phyloP scores from a whole-genome alignment of 2,329 filamentous ascomycete genomes.

The Diaporthe ampelina region DNA sequence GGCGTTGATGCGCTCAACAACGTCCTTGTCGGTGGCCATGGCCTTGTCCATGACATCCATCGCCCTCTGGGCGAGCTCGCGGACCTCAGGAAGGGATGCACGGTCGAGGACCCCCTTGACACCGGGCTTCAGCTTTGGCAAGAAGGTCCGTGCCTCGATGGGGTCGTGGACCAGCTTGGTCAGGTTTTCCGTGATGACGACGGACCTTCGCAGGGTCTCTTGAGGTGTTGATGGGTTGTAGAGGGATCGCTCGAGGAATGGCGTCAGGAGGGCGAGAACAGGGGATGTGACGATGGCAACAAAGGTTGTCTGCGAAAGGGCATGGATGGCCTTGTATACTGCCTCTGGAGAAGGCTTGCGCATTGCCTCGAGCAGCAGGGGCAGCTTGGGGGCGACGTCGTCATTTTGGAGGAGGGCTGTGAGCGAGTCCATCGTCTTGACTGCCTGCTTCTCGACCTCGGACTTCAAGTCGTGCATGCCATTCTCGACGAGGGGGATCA shows the following conservation, averaged over 20 bases:
- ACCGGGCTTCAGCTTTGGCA: conserved; percentile 94
- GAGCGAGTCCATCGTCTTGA: conserved; percentile 91
- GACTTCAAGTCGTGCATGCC: conserved; percentile 95
- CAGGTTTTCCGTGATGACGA: conserved; percentile 97
- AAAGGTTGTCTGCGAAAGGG: conserved; percentile 97
- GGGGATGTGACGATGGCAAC: conserved; percentile 96
- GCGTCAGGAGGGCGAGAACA: conserved; percentile 93
- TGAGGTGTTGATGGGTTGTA: conserved; percentile 93
- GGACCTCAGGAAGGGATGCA: conserved; percentile 93
- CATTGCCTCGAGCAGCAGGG: conserved; percentile 93
- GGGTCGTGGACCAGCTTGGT: conserved; percentile 98
- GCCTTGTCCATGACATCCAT: conserved; percentile 92
- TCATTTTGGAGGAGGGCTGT: conserved; percentile 95
- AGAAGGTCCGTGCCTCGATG: conserved; percentile 92
- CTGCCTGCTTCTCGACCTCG: conserved; percentile 90
- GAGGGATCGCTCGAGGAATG: conserved; percentile 91
- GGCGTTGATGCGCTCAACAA: conserved; percentile 75
- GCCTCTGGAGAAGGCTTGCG: conserved; percentile 91
- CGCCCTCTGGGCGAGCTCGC: conserved; percentile 87
- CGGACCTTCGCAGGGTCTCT: conserved; percentile 94
- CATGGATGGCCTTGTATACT: conserved; percentile 95
- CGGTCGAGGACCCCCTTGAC: conserved; percentile 89
- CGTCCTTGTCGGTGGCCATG: conserved; percentile 79
- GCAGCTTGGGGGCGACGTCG: conserved; percentile 92
- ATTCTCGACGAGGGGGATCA: conserved; percentile 92